Base-by-base conservation (phyloP, 352 stramenopile species). In the Phytophthora aleatoria region DNA sequence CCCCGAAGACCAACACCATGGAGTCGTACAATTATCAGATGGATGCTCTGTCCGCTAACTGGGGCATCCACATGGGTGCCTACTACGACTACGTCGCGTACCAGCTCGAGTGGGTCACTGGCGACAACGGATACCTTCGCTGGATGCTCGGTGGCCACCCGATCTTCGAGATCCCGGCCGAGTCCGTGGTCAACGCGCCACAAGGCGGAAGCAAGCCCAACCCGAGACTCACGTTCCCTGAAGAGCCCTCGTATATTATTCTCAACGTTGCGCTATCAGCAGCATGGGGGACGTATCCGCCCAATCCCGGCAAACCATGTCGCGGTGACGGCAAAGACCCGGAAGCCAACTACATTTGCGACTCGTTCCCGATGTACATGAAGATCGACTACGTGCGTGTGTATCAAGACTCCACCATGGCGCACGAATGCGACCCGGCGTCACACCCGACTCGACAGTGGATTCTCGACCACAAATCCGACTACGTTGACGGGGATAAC, bases 231-330 rank as follows among this genome's bases (percentile, higher is more conserved):
- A 79, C 72, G 1, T 88, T 91, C 57, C 77, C 80, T 1, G 84
- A 94, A 41, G 95, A 98, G 65, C 94, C 95, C 7, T 95, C 92
- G 75, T 98, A 98, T 73, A 76, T 98, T 61, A 84, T 98, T 55
- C 70, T 98, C 50, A 98, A 98, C 76, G 96, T 97, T 26, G 95
- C 95, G 1, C 66, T 98, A 30, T 97, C 89, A 15, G 74, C 76
- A 16, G 69, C 88, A 58, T 98, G 95, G 95, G 91, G 80, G 0
- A 68, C 83, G 10, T 72, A 69, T 45, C 84, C 83, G 6, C 82
- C 81, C 8, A 90, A 92, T 53, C 61, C 69, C 0, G 81, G 77
- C 20, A 70, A 83, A 27, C 69, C 73, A 1, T 91, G 82, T 31
- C 81, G 83, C 8, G 79, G 81, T 30, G 70, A 90, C 50, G 83